A percentile compares a stretch with the other conserved stretches of the same genome.
Conservation (phyloP, 768 basidiomycete species). For the Mycena vitilis region DNA sequence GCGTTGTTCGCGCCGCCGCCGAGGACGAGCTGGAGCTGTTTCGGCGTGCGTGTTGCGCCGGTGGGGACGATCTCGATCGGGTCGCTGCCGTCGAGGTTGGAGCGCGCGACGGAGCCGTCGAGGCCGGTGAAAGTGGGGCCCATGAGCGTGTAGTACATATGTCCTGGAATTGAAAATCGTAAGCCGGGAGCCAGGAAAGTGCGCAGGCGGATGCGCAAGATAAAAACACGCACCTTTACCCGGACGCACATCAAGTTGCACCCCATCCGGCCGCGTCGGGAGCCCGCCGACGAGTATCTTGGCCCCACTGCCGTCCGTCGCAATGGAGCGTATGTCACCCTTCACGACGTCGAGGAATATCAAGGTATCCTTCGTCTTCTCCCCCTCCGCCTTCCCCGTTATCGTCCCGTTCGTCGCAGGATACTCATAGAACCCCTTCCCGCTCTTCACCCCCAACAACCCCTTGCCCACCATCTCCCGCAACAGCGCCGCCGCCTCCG, state of each 20-base stretch:
- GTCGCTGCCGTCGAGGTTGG: slow-evolving; percentile 31
- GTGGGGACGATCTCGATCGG: slow-evolving; percentile 28
- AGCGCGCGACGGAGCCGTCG: slow-evolving; percentile 32
- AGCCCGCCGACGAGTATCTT: slow-evolving; percentile 27
- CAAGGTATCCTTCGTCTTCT: slow-evolving; percentile 25
- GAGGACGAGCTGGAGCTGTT: slow-evolving; percentile 27
- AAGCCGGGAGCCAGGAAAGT: too few relatives aligned
- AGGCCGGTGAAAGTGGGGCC: slow-evolving; percentile 15
- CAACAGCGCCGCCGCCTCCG: slow-evolving; percentile 26
- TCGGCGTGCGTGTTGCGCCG: slow-evolving; percentile 33
- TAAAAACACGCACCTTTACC: slow-evolving; percentile 26
- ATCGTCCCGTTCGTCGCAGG: slow-evolving; percentile 19
- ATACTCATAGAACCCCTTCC: slow-evolving; percentile 32
- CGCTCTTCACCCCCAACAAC: slow-evolving; percentile 30
- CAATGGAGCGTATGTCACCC: slow-evolving; percentile 29
- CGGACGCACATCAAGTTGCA: slow-evolving; percentile 34
- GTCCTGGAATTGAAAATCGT: slow-evolving; percentile 9
- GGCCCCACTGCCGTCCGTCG: slow-evolving; percentile 27
- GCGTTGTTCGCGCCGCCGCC: slow-evolving; percentile 18
- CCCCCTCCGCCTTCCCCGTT: not conserved
- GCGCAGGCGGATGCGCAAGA: too few relatives aligned
- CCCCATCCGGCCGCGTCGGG: slow-evolving; percentile 27
- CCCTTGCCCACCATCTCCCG: slow-evolving; percentile 24
- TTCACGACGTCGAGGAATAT: slow-evolving; percentile 33
- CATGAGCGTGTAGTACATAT: slow-evolving; percentile 37